Base-by-base conservation (phyloP, 2,329 filamentous ascomycete species). In the Zelopaecilomyces penicillatus region DNA sequence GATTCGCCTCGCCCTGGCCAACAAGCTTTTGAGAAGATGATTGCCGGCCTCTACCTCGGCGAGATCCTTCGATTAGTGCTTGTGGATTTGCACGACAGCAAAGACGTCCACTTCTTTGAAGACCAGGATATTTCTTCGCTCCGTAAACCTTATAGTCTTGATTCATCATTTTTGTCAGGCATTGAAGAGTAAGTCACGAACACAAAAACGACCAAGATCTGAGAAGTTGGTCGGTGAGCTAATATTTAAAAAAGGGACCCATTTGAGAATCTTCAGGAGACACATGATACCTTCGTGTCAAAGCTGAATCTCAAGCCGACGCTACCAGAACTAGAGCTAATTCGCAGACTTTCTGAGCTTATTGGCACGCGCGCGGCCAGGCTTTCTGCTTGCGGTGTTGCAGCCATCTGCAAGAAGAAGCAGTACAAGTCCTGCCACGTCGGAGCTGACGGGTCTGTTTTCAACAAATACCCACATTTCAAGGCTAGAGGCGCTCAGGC, bases 381-480 rank as follows among this genome's bases (percentile, higher is more conserved):
- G 50, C 79, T 98, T 43, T 95, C 90, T 11, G 83, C 91, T 28
- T 97, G 93, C 60, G 93, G 93, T 68, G 87, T 98, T 44, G 89
- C 91, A 9, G 93, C 91, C 47, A 96, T 98, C 60, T 89, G 86
- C 77, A 94, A 84, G 71, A 97, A 97, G 82, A 97, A 96, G 78
- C 78, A 80, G 54, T 91, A 90, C 66, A 70, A 85, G 60, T 76
- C 78, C 33, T 95, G 87, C 71, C 93, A 97, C 65, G 93, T 98
- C 36, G 93, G 93, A 57, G 93, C 93, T 42, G 93, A 98, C 62
- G 93, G 93, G 33, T 95, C 87, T 12, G 91, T 98, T 44, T 98
- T 98, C 74, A 96, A 95, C 76, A 97, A 97, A 66, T 98, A 98
- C 70, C 93, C 93, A 9, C 86, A 95, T 69, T 98, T 98, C 79